Evolutionary conservation across 306 rosid genomes (phyloP).

Genomic region (Mucuna pruriens): DNA sequence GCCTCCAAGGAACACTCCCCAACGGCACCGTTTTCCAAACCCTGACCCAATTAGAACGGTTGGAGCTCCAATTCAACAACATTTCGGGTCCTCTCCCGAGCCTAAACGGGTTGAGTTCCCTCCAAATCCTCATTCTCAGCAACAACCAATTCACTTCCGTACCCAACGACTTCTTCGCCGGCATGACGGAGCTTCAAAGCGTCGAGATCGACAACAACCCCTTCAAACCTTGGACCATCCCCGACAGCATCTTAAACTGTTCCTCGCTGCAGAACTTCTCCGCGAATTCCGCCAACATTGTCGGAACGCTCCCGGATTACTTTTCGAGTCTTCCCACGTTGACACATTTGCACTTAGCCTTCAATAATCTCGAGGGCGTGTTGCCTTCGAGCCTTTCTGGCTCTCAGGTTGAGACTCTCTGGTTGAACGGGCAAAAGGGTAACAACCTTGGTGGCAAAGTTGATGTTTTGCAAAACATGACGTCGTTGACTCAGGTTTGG

Average conservation of each 20-base stretch:
- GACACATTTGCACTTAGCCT: background rate
- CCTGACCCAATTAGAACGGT: background rate
- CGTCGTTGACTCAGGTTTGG: background rate
- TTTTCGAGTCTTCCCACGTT: background rate
- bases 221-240: background rate
- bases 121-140: background rate
- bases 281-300: background rate
- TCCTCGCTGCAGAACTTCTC: background rate
- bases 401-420: background rate
- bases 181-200: background rate
- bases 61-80: constrained; percentile 2
- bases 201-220: background rate
- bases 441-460: background rate
- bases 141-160: background rate
- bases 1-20: background rate
- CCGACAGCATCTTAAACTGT: background rate
- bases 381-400: background rate
- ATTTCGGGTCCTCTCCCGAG: constrained; percentile 1
- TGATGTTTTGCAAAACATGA: background rate
- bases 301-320: background rate
- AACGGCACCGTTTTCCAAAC: background rate
- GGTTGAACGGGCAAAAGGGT: background rate
- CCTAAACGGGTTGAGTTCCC: background rate
- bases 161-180: background rate
- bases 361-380: background rate